phyloP scores from a whole-genome alignment of 164 flowering plant genomes.

The Chimonanthus praecox region DNA sequence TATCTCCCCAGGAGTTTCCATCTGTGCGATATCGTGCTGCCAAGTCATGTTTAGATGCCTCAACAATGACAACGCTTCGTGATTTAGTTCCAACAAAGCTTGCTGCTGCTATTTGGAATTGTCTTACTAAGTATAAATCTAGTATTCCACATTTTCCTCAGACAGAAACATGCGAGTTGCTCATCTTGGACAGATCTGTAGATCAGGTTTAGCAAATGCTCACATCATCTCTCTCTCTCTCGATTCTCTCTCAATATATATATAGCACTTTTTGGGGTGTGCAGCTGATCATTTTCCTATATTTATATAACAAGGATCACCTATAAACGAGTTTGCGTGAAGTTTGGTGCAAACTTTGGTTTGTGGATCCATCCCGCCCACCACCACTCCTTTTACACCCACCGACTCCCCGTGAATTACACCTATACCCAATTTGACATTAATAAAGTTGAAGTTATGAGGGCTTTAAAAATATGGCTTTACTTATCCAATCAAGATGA shows the following conservation, averaged over 20 bases:
- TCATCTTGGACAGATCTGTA: slow-evolving; percentile 86
- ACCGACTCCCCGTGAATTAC: too few relatives aligned
- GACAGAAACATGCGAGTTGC: slow-evolving; percentile 91
- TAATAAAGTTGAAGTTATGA: too few relatives aligned
- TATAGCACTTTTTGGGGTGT: too few relatives aligned
- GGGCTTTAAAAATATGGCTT: too few relatives aligned
- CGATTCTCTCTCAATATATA: neutral
- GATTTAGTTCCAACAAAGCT: slow-evolving; percentile 87
- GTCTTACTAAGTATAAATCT: slow-evolving; percentile 60
- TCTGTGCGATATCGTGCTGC: slow-evolving; percentile 84
- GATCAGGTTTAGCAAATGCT: slow-evolving; percentile 68
- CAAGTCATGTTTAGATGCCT: slow-evolving; percentile 55
- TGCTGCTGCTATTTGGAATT: slow-evolving; percentile 89
- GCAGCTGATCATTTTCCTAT: too few relatives aligned
- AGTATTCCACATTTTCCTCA: slow-evolving; percentile 72
- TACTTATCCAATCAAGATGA: too few relatives aligned
- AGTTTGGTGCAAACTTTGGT: too few relatives aligned
- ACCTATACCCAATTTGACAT: too few relatives aligned
- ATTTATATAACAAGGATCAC: too few relatives aligned
- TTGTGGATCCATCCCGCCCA: too few relatives aligned
- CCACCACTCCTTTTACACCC: too few relatives aligned
- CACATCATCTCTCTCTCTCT: neutral
- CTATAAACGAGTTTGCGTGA: too few relatives aligned
- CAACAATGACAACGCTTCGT: slow-evolving; percentile 68
- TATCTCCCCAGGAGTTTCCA: slow-evolving; percentile 71